A percentile compares a stretch with the other conserved stretches of the same genome.
Conservation (phyloP, 768 basidiomycete genomes). For the Lactifluus piperatus region DNA sequence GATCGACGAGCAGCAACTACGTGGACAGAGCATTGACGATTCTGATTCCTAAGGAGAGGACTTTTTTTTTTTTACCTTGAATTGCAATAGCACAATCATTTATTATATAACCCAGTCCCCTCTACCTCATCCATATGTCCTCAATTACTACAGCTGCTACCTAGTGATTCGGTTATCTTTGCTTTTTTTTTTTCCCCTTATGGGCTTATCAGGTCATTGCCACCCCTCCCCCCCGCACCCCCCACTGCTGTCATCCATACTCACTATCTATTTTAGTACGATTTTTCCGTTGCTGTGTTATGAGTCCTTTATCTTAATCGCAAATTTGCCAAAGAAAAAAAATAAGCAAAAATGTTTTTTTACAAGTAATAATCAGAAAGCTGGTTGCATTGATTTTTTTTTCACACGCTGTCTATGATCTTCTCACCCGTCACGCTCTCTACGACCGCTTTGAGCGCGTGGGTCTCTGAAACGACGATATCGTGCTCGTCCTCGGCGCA, state of each 20-base stretch:
- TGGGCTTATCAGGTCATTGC: not conserved
- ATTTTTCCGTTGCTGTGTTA: not conserved
- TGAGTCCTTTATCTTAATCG: not conserved
- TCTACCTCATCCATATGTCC: not conserved
- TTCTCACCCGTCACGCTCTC: conserved; percentile 54
- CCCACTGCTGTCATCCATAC: conserved; percentile 5
- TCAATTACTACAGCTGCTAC: not conserved
- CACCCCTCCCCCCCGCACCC: too few relatives aligned
- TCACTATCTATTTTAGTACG: conserved; percentile 4
- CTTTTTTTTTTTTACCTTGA: not conserved
- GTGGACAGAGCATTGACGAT: conserved; percentile 8
- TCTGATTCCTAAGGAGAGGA: not conserved
- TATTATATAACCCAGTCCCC: not conserved
- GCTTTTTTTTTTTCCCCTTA: not conserved
- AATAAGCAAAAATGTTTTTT: not conserved
- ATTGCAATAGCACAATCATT: not conserved
- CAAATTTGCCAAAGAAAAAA: not conserved
- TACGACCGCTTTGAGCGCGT: conserved; percentile 58
- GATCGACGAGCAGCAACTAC: conserved; percentile 20
- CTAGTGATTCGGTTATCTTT: not conserved
- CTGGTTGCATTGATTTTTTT: not conserved
- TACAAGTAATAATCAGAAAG: not conserved
- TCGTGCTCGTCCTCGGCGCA: conserved; percentile 86
- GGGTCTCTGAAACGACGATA: conserved; percentile 61
- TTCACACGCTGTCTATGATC: conserved; percentile 5